Base-by-base conservation (phyloP, 352 stramenopile genomes). In the Phytophthora kernoviae region DNA sequence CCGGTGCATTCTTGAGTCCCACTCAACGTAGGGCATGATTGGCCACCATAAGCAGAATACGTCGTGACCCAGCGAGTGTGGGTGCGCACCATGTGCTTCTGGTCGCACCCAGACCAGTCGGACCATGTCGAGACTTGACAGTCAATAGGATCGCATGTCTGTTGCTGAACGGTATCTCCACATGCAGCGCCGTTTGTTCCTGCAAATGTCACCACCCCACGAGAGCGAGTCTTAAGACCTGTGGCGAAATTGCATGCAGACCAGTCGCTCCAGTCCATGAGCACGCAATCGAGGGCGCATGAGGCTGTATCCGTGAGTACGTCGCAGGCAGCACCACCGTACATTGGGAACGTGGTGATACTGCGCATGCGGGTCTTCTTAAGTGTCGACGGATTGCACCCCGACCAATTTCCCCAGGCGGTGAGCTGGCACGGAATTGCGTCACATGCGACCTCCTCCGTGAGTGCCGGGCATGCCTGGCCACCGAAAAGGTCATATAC, bases 401-500 rank as follows among this genome's bases (percentile, higher is more conserved):
- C 68, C 0, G 76, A 82, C 78, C 79, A 91, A 17, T 30, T 41
- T 14, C 59, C 70, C 81, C 81, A 91, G 44, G 73, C 65, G 11
- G 65, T 63, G 14, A 87, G 17, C 36, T 50, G 39, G 22, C 81
- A 91, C 24, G 73, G 44, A 11, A 78, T 51, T 4, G 56, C 4
- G 30, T 75, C 66, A 17, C 73, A 81, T 0, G 24, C 0, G 1
- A 36, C 46, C 1, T 75, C 18, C 17, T 82, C 59, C 2, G 43
- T 62, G 5, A 73, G 9, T 0, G 8, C 26, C 5, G 62, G 65
- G 27, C 75, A 84, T 9, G n/a, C 52, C 0, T n/a, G 8, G 4
- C 72, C 75, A 4, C 70, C 70, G 20, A 65, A 84, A 11, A 67
- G 51, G 9, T 68, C 44, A 63, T 69, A 68, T 6, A 65, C 24